Evolutionary conservation across 2,329 filamentous ascomycete species (phyloP).

Genomic region (Ascochyta viciae-villosae): DNA sequence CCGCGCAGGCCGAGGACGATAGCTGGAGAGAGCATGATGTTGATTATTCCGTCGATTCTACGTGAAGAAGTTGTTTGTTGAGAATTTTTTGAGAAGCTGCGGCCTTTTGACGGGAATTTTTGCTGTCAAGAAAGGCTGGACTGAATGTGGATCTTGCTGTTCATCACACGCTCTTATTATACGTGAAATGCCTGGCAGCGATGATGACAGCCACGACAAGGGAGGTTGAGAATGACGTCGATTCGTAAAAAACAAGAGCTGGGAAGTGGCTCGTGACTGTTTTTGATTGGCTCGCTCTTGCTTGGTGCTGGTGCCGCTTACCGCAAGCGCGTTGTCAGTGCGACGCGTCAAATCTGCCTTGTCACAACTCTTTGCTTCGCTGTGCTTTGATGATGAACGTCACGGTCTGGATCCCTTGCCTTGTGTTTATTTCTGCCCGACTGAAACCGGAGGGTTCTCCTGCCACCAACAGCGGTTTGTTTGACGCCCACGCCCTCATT

Average conservation of each 20-base stretch:
- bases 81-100: neutral
- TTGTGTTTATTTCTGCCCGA: neutral
- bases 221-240: conserved; percentile 8
- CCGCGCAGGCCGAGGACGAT: conserved; percentile 70
- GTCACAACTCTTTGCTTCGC: conserved; percentile 6
- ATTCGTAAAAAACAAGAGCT: conserved; percentile 4
- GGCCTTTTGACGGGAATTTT: conserved; percentile 3
- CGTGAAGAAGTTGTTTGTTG: neutral
- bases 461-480: neutral
- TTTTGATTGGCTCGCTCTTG: conserved; percentile 26
- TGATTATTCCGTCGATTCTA: neutral
- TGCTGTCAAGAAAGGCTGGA: conserved; percentile 5
- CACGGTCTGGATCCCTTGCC: conserved; percentile 7
- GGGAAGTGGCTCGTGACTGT: conserved; percentile 25
- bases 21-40: conserved; percentile 33
- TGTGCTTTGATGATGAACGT: neutral
- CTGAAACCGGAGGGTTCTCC: neutral
- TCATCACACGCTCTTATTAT: conserved; percentile 25
- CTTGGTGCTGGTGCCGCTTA: conserved; percentile 2
- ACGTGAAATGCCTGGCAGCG: conserved; percentile 18
- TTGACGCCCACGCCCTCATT: neutral
- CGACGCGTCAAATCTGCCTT: neutral
- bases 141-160: conserved; percentile 1
- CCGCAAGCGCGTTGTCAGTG: conserved; percentile 4
- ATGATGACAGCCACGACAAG: conserved; percentile 31